Evolutionary conservation across 108 stramenopile genomes (phyloP).

Genomic region (Fragilaria crotonensis): DNA sequence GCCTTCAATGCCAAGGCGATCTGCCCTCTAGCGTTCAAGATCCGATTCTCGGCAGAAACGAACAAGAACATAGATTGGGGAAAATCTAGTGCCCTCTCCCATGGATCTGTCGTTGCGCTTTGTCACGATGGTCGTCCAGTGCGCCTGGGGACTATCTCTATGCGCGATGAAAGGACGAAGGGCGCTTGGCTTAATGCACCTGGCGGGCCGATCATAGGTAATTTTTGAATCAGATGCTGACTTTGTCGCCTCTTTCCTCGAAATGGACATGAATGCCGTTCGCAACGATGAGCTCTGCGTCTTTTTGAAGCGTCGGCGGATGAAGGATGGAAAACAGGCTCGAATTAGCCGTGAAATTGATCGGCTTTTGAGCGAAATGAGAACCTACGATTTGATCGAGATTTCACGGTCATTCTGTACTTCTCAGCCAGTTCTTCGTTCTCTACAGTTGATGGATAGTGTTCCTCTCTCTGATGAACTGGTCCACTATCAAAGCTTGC

Average conservation of each 20-base stretch:
- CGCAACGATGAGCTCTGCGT: conserved; percentile 2
- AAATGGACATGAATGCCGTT: conserved; percentile 13
- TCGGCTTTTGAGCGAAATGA: conserved; percentile 10
- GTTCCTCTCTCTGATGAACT: no score
- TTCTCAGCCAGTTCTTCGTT: conserved; percentile 30
- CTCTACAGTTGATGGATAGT: no score
- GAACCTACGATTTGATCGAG: conserved; percentile 37
- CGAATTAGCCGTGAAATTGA: not conserved
- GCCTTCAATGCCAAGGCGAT: no score
- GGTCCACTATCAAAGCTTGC: no score
- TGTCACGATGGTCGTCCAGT: conserved; percentile 6
- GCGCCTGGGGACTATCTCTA: conserved; percentile 22
- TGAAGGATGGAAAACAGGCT: not conserved
- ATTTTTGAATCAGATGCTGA: conserved; percentile 18
- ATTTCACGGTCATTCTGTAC: conserved; percentile 44
- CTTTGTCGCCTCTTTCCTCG: conserved; percentile 8
- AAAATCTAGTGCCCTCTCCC: no score
- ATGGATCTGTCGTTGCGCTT: no score
- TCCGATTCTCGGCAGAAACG: no score
- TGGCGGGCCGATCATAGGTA: conserved; percentile 30
- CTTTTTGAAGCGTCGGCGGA: not conserved
- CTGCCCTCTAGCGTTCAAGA: no score
- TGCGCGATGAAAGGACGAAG: conserved; percentile 7
- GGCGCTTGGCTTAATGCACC: conserved; percentile 20
- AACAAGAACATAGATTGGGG: no score